Base-by-base conservation (phyloP, 2,329 filamentous ascomycete genomes). In the Knoxdaviesia proteae region DNA sequence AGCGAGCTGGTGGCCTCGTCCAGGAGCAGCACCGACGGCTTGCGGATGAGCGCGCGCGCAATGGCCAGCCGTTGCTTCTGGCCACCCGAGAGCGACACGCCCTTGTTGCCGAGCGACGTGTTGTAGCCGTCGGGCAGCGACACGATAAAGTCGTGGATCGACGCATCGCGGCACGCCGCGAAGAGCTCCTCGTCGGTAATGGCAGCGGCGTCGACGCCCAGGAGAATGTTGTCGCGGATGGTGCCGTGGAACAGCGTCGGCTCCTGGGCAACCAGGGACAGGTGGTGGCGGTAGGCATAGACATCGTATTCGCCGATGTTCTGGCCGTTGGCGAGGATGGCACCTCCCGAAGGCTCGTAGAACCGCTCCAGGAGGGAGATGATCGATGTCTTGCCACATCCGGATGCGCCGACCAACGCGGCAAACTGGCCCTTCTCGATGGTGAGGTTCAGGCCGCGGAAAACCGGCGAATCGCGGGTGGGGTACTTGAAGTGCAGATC, bases 231-330 rank as follows among this genome's bases (percentile, higher is more conserved):
- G 5, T 52, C 51, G 8, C 49, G 49, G 6, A 55, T 46, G 1
- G 60, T 58, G 6, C 62, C 62, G 54, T 77, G 74, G 52, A 82
- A 84, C 0, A 87, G 64, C 0, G 75, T 77, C 6, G 81, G 69
- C 53, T 87, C 80, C 56, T 87, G 81, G 4, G 78, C 74, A 0
- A 87, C 81, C 0, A 87, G 67, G 1, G 78, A 77, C 8, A 86
- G 63, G 34, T 71, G 56, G 3, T 60, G 58, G 38, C 71, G 62
- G 56, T 70, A 72, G 49, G 65, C 63, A 31, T 63, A 61, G 2
- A 67, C 54, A 46, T 68, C 63, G 31, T 69, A 51, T 2, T 57
- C 52, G 11, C 51, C 47, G 0, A 66, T 51, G 36, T 67, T 53
- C 20, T 62, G 55, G n/a, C 54, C 55, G 40, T 63, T 66, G 20